These are phyloP conservation scores for Apophysomyces elegans DNA, from an alignment of 371 early-diverging fungal genomes.

Conservation along the genomic window DNA sequence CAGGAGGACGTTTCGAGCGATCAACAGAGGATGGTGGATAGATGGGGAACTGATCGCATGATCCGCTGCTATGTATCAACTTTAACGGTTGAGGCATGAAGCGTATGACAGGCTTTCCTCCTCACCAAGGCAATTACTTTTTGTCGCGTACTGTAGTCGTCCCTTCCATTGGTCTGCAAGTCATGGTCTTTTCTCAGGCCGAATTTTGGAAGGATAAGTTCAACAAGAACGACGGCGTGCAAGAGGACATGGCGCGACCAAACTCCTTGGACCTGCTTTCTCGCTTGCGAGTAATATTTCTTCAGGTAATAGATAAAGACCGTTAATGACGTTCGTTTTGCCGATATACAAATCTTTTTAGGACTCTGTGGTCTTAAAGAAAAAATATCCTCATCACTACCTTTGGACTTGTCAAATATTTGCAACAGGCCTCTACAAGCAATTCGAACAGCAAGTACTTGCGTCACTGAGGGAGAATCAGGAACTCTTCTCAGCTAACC, in stretches of 20 bases:
- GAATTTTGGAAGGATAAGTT: constrained; percentile 16
- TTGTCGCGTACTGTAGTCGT: neutral
- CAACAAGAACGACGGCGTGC: neutral
- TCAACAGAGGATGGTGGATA: constrained; percentile 13
- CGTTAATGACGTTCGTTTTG: too few relatives aligned
- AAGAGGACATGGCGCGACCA: too few relatives aligned
- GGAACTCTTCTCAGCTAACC: too few relatives aligned
- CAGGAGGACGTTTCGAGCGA: constrained; percentile 11
- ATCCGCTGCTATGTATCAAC: constrained; percentile 16
- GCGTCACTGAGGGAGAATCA: too few relatives aligned
- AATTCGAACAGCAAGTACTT: constrained; percentile 3
- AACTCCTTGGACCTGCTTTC: too few relatives aligned
- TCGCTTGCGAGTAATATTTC: too few relatives aligned
- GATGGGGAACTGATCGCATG: constrained; percentile 19
- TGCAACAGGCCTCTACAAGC: constrained; percentile 1
- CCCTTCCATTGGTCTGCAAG: constrained; percentile 3
- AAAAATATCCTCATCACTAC: constrained; percentile 15
- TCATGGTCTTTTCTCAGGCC: constrained; percentile 8
- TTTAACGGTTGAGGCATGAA: constrained; percentile 15
- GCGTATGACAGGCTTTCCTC: constrained; percentile 17
- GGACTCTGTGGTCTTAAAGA: constrained; percentile 15
- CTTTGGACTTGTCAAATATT: constrained; percentile 6
- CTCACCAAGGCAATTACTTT: neutral
- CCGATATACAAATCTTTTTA: neutral
- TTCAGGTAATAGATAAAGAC: too few relatives aligned